These are phyloP conservation scores for Hydnum rufescens DNA, from an alignment of 768 basidiomycete genomes.

Conservation along the genomic window DNA sequence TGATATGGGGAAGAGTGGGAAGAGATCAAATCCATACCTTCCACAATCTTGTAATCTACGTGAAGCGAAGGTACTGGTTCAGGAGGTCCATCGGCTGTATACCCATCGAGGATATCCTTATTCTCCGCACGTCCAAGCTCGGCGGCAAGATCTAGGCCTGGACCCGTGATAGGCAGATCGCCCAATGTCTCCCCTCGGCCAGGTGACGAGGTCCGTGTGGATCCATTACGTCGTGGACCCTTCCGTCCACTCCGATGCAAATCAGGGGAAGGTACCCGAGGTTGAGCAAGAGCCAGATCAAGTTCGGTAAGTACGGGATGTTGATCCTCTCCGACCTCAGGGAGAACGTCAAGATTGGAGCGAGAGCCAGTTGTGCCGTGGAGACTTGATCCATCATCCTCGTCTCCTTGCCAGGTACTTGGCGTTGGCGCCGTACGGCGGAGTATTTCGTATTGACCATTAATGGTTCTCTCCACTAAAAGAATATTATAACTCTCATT, in stretches of 20 bases:
- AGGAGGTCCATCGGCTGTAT: not conserved
- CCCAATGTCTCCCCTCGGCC: conserved; percentile 58
- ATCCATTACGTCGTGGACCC: conserved; percentile 29
- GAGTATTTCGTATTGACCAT: conserved; percentile 65
- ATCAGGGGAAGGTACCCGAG: conserved; percentile 10
- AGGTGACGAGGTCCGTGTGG: conserved; percentile 17
- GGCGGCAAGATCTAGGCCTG: conserved; percentile 75
- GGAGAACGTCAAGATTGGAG: conserved; percentile 6
- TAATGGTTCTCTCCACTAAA: conserved; percentile 75
- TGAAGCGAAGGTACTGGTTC: conserved; percentile 2
- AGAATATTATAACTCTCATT: conserved; percentile 96
- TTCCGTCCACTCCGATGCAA: conserved; percentile 18
- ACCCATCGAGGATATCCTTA: conserved; percentile 53
- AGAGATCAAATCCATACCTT: conserved; percentile 6
- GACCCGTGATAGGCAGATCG: conserved; percentile 70
- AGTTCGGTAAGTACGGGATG: not conserved
- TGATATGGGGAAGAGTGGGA: not conserved
- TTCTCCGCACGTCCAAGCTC: conserved; percentile 85
- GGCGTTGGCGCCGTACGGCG: conserved; percentile 22
- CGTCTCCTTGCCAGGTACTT: not conserved
- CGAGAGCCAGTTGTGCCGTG: conserved; percentile 1
- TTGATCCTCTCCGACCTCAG: conserved; percentile 5
- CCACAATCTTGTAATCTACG: not conserved
- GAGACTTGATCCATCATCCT: not conserved
- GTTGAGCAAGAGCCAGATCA: conserved; percentile 5